A percentile compares a stretch with the other conserved stretches of the same genome.
Conservation (phyloP, 2,329 filamentous ascomycete species). For the Pseudocercospora musae region DNA sequence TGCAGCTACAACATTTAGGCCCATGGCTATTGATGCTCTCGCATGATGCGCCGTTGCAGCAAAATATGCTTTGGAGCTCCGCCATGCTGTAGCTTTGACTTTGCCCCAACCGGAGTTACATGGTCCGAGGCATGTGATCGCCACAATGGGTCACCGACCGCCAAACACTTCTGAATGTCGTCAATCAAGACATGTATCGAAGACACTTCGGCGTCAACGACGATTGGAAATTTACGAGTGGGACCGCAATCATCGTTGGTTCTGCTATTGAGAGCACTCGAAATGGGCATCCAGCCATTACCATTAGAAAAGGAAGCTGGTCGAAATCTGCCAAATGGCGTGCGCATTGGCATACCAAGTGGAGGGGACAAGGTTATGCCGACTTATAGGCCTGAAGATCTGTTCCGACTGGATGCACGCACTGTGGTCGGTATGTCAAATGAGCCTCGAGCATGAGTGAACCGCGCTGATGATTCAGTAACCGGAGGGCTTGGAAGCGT, state of each 20-base stretch:
- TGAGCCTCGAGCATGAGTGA: neutral
- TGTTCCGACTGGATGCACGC: slow-evolving; percentile 2
- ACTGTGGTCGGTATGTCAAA: neutral
- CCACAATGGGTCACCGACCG: neutral
- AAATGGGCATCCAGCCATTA: neutral
- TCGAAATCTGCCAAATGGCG: neutral
- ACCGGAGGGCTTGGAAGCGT: slow-evolving; percentile 9
- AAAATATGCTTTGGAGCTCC: slow-evolving; percentile 2
- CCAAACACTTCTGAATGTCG: neutral
- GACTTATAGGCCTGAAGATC: neutral
- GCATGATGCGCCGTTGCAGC: slow-evolving; percentile 1
- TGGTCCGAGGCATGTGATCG: slow-evolving; percentile 4
- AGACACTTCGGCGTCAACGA: neutral
- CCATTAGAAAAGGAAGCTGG: neutral
- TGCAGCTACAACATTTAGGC: slow-evolving; percentile 1
- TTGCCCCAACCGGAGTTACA: slow-evolving; percentile 5
- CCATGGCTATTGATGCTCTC: slow-evolving; percentile 6
- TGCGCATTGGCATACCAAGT: neutral
- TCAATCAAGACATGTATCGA: neutral
- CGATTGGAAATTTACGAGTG: neutral
- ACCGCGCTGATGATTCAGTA: neutral
- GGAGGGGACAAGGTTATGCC: neutral
- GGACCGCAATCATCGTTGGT: neutral
- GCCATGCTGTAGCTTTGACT: neutral
- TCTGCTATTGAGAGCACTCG: neutral